Evolutionary conservation across 441 rosid genomes (phyloP).

Genomic region (Pelargonium citronellum): DNA sequence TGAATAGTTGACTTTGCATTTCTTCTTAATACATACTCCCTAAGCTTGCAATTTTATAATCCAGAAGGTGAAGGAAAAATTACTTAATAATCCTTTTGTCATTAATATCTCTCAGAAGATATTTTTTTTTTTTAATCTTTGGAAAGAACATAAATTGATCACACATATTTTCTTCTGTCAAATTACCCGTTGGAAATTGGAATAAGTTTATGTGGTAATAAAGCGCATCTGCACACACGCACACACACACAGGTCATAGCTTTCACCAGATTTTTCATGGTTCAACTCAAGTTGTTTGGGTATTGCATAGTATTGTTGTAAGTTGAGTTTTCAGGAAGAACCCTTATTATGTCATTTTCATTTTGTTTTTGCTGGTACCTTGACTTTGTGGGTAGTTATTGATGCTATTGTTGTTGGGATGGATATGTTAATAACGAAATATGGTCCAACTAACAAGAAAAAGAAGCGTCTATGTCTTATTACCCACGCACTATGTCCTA

Average conservation of each 20-base stretch:
- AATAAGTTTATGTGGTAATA: neutral
- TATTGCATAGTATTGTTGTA: neutral
- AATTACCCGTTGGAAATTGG: neutral
- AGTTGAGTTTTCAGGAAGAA: neutral
- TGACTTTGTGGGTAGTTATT: conserved; percentile 58
- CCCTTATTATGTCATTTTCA: conserved; percentile 2
- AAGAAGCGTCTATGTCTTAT: conserved; percentile 79
- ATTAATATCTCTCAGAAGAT: neutral
- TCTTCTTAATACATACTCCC: neutral
- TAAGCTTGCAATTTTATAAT: neutral
- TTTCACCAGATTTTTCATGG: neutral
- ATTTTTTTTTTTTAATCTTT: neutral
- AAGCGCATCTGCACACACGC: neutral
- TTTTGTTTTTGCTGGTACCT: conserved; percentile 32
- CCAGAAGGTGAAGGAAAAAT: neutral
- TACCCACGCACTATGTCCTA: conserved; percentile 61
- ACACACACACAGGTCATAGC: neutral
- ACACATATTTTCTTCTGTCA: conserved; percentile 1
- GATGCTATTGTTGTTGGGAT: conserved; percentile 92
- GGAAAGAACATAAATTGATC: neutral
- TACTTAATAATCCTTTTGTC: too few relatives aligned
- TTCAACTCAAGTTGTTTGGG: neutral
- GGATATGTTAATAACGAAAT: conserved; percentile 84
- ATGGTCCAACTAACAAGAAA: conserved; percentile 52
- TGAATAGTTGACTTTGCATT: conserved; percentile 6